Conservation (phyloP, 2,329 filamentous ascomycete genomes). For the Monosporascus sp. region DNA sequence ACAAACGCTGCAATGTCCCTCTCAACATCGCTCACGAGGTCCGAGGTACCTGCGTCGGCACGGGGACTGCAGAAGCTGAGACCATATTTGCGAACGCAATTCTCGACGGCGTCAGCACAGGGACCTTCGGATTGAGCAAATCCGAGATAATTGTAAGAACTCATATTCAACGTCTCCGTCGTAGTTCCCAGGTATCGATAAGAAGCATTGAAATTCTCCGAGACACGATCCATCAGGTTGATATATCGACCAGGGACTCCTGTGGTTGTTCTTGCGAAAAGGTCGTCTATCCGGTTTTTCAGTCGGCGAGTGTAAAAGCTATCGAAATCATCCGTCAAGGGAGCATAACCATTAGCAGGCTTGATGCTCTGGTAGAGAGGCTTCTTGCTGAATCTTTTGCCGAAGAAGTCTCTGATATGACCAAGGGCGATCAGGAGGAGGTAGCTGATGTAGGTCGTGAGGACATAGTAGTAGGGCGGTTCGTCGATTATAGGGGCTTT, state of each 20-base stretch:
- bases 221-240: constrained; percentile 84
- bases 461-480: constrained; percentile 91
- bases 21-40: constrained; percentile 85
- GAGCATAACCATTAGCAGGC: constrained; percentile 82
- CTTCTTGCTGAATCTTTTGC: constrained; percentile 85
- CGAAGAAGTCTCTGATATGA: constrained; percentile 95
- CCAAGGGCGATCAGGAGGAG: constrained; percentile 92
- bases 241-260: constrained; percentile 94
- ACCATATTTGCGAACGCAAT: constrained; percentile 77
- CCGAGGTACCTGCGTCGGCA: constrained; percentile 78
- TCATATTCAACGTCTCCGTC: constrained; percentile 96
- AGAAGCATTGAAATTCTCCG: constrained; percentile 83
- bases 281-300: constrained; percentile 94
- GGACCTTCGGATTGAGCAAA: constrained; percentile 97
- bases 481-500: constrained; percentile 86
- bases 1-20: constrained; percentile 84
- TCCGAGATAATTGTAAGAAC: constrained; percentile 98
- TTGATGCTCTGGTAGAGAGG: constrained; percentile 78
- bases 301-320: constrained; percentile 93
- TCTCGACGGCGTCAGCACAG: constrained; percentile 89
- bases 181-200: constrained; percentile 86
- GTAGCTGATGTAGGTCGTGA: constrained; percentile 98
- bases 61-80: constrained; percentile 77
- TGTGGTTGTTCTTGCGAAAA: constrained; percentile 86
- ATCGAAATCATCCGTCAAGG: constrained; percentile 96